Conservation (phyloP, 768 basidiomycete species). For the Pleurotus tuber-regium region DNA sequence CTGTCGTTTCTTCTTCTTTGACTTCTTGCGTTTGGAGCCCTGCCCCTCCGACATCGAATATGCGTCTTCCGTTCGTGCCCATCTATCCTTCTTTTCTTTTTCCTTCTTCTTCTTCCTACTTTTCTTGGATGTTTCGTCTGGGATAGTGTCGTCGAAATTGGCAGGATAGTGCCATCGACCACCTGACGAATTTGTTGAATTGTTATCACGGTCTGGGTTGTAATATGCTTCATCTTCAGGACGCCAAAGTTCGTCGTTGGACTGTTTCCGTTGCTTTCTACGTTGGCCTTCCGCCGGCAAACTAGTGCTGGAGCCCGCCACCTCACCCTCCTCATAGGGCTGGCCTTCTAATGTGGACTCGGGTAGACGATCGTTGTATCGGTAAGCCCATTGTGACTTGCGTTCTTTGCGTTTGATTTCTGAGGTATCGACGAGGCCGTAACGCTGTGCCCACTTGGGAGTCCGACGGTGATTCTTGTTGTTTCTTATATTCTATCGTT, state of each 20-base stretch:
- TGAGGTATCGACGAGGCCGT: slow-evolving; percentile 83
- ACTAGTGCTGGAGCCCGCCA: slow-evolving; percentile 40
- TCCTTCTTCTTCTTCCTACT: slow-evolving; percentile 54
- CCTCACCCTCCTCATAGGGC: slow-evolving; percentile 80
- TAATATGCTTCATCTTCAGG: slow-evolving; percentile 79
- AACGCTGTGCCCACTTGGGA: slow-evolving; percentile 93
- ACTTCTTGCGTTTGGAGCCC: slow-evolving; percentile 51
- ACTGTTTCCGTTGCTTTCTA: slow-evolving; percentile 28
- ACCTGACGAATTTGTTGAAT: slow-evolving; percentile 39
- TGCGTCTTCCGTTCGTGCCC: slow-evolving; percentile 86
- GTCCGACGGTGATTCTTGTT: slow-evolving; percentile 91
- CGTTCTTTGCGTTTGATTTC: slow-evolving; percentile 75
- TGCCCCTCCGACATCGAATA: slow-evolving; percentile 53
- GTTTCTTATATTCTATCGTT: slow-evolving; percentile 81
- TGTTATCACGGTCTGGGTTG: slow-evolving; percentile 38
- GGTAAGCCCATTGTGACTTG: slow-evolving; percentile 83
- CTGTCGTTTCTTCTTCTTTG: slow-evolving; percentile 63
- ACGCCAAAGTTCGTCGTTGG: slow-evolving; percentile 65
- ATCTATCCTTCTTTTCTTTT: slow-evolving; percentile 83
- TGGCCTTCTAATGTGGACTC: slow-evolving; percentile 69
- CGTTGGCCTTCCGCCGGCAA: slow-evolving; percentile 28
- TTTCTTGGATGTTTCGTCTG: slow-evolving; percentile 35
- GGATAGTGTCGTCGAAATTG: slow-evolving; percentile 69
- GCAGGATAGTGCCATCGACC: slow-evolving; percentile 85
- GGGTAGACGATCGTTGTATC: slow-evolving; percentile 80